Evolutionary conservation across 164 flowering plant species (phyloP), one percentile per base, ranked within the genome.

Genomic region (Chimonanthus salicifolius): DNA sequence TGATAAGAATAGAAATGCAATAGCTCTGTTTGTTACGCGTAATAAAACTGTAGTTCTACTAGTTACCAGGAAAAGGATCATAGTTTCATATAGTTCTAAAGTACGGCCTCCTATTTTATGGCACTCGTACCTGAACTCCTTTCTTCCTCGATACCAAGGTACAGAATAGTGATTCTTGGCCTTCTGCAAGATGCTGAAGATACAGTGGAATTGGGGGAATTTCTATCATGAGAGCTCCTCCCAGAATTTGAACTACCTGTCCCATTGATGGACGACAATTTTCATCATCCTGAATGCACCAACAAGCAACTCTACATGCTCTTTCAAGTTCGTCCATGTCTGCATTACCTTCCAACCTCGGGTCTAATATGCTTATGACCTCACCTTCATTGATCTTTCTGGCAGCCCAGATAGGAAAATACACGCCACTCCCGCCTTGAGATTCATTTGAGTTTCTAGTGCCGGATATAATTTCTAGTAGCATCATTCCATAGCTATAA

Each of bases 401-500:
- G 44, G 85, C 84, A 2, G 82, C 88, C 77, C 74, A 71, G 8
- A 74, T 68, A 1, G 89, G 90, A 70, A 87, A 87, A 70, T 76
- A 87, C 5, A 70, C 51, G 2, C 65, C 45, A 21, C 45, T 71
- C 49, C 80, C 83, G 49, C 74, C 83, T 10, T 65, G 70, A 7
- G 78, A 62, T 45, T 64, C 78, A 44, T 82, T 83, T 2, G 58
- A 46, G 74, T 85, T 87, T 76, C 87, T 77, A 70, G 62, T 79
- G 80, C 43, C 90, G 1, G 84, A 83, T 69, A 87, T 71, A 49
- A 86, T 5, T 71, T 87, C 89, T 5, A 84, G 82, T 1, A 86
- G 83, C 88, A 86, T 79, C 87, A 82, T 84, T 3, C 88, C 87
- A n/a, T 83, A 87, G 81, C 90, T 83, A 68, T 80, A 86, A 62